Conservation (phyloP, 2,329 filamentous ascomycete genomes). For the Periconia macrospinosa region DNA sequence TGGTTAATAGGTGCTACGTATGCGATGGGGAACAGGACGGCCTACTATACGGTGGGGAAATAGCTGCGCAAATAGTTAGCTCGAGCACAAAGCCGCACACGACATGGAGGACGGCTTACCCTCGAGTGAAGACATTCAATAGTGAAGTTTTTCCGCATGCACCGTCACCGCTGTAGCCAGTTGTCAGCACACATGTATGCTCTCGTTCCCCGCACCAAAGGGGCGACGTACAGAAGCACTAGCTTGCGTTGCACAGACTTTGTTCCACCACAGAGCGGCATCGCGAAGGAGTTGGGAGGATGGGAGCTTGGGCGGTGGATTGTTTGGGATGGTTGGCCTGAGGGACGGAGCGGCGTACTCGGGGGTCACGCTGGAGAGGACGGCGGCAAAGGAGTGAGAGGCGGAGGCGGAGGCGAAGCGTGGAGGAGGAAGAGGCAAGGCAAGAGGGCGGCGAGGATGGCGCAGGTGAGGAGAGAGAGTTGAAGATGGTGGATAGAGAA, state of each 20-base stretch:
- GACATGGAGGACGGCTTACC: constrained; percentile 58
- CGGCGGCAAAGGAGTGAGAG: constrained; percentile 11
- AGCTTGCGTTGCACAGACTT: constrained; percentile 94
- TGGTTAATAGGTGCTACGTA: constrained; percentile 19
- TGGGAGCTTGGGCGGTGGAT: constrained; percentile 18
- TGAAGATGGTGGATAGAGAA: constrained; percentile 8
- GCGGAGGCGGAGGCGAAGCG: constrained; percentile 10
- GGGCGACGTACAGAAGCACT: constrained; percentile 74
- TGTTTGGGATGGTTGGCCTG: constrained; percentile 22
- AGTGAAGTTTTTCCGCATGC: constrained; percentile 96
- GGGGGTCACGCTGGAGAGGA: constrained; percentile 11
- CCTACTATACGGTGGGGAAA: constrained; percentile 93
- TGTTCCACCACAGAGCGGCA: constrained; percentile 55
- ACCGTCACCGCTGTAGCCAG: constrained; percentile 75
- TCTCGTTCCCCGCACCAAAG: constrained; percentile 10
- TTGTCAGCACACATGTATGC: constrained; percentile 20
- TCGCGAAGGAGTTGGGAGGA: constrained; percentile 24
- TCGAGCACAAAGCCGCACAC: background rate
- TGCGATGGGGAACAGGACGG: constrained; percentile 15
- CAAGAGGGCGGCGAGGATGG: constrained; percentile 19
- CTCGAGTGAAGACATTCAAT: constrained; percentile 97
- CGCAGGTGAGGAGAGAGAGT: constrained; percentile 10
- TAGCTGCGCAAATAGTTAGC: constrained; percentile 59
- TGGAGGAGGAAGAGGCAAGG: constrained; percentile 4
- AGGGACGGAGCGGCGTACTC: constrained; percentile 22